Evolutionary conservation across 257 asterid genomes (phyloP).

Genomic region (Nicotiana tabacum): DNA sequence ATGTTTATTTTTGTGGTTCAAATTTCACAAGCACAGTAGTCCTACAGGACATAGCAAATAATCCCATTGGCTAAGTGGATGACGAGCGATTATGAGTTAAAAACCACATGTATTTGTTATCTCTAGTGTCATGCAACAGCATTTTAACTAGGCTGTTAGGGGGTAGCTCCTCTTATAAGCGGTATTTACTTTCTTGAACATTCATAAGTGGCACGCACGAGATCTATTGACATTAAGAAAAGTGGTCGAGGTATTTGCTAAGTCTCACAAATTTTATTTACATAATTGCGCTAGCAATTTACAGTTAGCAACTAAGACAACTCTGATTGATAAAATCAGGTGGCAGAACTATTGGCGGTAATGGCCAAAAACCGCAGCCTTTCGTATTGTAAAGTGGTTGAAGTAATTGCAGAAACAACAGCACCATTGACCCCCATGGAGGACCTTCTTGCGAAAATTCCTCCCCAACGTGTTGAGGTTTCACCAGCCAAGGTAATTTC

Average conservation of each 20-base stretch:
- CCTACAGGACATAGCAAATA: neutral
- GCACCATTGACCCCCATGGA: slow-evolving; percentile 71
- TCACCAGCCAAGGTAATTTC: slow-evolving; percentile 42
- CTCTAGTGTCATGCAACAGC: neutral
- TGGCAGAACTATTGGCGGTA: slow-evolving; percentile 84
- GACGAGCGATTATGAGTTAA: neutral
- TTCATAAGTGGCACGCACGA: neutral
- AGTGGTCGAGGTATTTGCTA: neutral
- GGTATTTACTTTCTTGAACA: neutral
- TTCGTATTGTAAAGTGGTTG: slow-evolving; percentile 83
- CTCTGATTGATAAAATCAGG: slow-evolving; percentile 42
- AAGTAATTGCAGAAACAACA: slow-evolving; percentile 88
- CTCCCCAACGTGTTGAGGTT: slow-evolving; percentile 43
- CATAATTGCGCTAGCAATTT: neutral
- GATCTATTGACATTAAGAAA: neutral
- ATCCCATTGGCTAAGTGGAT: neutral
- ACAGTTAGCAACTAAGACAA: slow-evolving; percentile 11
- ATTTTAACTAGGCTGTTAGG: neutral
- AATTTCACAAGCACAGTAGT: neutral
- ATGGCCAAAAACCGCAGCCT: slow-evolving; percentile 69
- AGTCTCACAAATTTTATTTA: neutral
- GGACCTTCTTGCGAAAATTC: slow-evolving; percentile 73
- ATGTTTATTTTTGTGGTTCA: neutral
- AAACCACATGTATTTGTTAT: neutral
- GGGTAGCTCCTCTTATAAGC: neutral